Conservation (phyloP, 306 rosid genomes). For the Sicyos baderoa region DNA sequence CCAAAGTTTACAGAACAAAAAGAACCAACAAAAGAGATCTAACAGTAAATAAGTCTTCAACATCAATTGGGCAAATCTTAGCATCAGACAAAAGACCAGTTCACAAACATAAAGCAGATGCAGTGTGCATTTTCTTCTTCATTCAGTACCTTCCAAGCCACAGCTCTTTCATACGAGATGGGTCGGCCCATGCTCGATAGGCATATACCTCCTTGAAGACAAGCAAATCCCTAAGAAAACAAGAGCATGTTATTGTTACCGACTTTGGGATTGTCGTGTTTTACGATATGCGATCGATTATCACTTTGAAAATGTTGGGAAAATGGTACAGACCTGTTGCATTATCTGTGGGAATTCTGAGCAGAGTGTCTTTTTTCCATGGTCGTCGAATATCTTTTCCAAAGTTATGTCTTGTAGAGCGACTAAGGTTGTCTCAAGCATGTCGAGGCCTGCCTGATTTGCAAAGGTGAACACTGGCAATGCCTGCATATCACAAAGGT, state of each 20-base stretch:
- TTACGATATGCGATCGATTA: too few species aligned
- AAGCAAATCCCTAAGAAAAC: constrained; percentile 67
- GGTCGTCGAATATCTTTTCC: constrained; percentile 93
- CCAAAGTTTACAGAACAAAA: constrained; percentile 17
- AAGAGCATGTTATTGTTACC: not conserved
- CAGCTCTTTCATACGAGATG: constrained; percentile 78
- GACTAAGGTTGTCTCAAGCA: constrained; percentile 94
- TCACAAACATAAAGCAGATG: constrained; percentile 86
- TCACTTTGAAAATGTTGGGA: not conserved
- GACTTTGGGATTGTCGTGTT: not conserved
- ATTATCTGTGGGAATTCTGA: constrained; percentile 94
- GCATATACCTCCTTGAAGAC: constrained; percentile 96
- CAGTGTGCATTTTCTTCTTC: constrained; percentile 97
- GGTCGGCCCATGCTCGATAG: constrained; percentile 99
- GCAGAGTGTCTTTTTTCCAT: constrained; percentile 73
- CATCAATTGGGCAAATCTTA: not conserved
- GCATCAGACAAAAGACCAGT: constrained; percentile 92
- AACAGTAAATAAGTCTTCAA: constrained; percentile 15
- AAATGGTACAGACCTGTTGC: constrained; percentile 56
- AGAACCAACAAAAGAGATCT: constrained; percentile 12
- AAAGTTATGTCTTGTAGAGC: constrained; percentile 80
- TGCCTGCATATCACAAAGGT: constrained; percentile 44
- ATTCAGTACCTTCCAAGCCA: constrained; percentile 99
- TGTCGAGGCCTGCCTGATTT: constrained; percentile 97
- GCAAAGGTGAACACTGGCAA: constrained; percentile 88